Evolutionary conservation across 2,329 filamentous ascomycete species (phyloP).

Genomic region (Triangularia verruculosa): DNA sequence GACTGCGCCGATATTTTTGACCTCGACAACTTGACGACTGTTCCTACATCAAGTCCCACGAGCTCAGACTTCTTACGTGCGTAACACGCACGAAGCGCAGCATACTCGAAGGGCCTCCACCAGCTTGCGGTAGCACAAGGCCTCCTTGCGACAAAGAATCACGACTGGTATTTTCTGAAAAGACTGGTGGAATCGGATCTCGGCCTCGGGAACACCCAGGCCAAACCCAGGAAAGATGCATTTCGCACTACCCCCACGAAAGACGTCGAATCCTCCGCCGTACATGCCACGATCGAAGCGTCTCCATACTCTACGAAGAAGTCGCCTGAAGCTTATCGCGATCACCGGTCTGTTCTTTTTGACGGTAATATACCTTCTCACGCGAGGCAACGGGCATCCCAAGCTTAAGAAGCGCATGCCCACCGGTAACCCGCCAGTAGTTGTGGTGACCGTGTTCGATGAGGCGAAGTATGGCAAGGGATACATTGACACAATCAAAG

Average conservation of each 20-base stretch:
- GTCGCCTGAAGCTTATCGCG: conserved; percentile 58
- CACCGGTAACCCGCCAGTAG: conserved; percentile 59
- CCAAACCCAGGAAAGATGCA: conserved; percentile 58
- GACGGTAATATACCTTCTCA: conserved; percentile 59
- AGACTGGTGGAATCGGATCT: neutral
- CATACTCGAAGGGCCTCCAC: conserved; percentile 7
- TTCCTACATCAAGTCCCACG: neutral
- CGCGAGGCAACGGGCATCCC: conserved; percentile 33
- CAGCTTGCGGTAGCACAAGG: neutral
- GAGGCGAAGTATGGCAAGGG: conserved; percentile 58
- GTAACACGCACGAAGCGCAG: neutral
- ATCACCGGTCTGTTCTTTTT: conserved; percentile 54
- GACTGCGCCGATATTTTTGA: neutral
- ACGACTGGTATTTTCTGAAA: neutral
- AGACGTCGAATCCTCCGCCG: conserved; percentile 71
- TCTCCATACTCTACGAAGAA: conserved; percentile 45
- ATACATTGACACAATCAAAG: conserved; percentile 71
- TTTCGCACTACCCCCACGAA: conserved; percentile 84
- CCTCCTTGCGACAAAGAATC: neutral
- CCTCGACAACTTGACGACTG: neutral
- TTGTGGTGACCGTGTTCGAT: conserved; percentile 85
- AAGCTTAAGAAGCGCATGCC: conserved; percentile 36
- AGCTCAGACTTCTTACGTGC: neutral
- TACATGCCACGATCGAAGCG: conserved; percentile 62
- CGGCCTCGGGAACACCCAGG: neutral